Evolutionary conservation across 2,329 filamentous ascomycete genomes (phyloP).

Genomic region (Leptodontidium sp.): DNA sequence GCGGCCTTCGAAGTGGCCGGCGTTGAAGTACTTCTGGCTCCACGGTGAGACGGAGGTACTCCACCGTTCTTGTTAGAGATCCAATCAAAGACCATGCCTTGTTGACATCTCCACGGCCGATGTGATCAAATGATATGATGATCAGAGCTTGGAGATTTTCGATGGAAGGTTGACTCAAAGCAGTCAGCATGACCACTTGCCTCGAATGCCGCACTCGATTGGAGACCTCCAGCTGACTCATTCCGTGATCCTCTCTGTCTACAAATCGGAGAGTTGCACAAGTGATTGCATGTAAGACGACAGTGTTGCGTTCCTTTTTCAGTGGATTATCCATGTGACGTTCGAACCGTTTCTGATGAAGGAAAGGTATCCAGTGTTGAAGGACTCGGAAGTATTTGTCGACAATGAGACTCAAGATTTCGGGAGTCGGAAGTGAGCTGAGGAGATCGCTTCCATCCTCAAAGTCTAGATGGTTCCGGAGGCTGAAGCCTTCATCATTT

Average conservation of each 20-base stretch:
- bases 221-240: slow-evolving; percentile 15
- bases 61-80: slow-evolving; percentile 45
- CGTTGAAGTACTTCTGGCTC: slow-evolving; percentile 30
- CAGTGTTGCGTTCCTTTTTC: slow-evolving; percentile 8
- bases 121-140: slow-evolving; percentile 43
- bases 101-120: slow-evolving; percentile 37
- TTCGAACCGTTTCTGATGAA: slow-evolving; percentile 32
- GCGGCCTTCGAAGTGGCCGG: slow-evolving; percentile 34
- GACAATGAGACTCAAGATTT: slow-evolving; percentile 29
- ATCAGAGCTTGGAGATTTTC: slow-evolving; percentile 37
- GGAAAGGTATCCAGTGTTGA: slow-evolving; percentile 39
- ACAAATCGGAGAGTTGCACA: slow-evolving; percentile 25
- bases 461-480: neutral
- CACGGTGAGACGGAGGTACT: slow-evolving; percentile 40
- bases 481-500: neutral
- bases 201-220: slow-evolving; percentile 23
- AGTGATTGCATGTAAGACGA: slow-evolving; percentile 31
- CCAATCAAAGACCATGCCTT: slow-evolving; percentile 47
- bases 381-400: slow-evolving; percentile 30
- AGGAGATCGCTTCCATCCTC: slow-evolving; percentile 17
- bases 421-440: slow-evolving; percentile 19
- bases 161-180: slow-evolving; percentile 28
- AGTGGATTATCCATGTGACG: slow-evolving; percentile 17
- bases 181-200: slow-evolving; percentile 32
- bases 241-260: slow-evolving; percentile 1